Evolutionary conservation across 371 early-diverging fungal species (phyloP), one percentile per base, ranked within the genome.

Genomic region (Nosema bombycis): DNA sequence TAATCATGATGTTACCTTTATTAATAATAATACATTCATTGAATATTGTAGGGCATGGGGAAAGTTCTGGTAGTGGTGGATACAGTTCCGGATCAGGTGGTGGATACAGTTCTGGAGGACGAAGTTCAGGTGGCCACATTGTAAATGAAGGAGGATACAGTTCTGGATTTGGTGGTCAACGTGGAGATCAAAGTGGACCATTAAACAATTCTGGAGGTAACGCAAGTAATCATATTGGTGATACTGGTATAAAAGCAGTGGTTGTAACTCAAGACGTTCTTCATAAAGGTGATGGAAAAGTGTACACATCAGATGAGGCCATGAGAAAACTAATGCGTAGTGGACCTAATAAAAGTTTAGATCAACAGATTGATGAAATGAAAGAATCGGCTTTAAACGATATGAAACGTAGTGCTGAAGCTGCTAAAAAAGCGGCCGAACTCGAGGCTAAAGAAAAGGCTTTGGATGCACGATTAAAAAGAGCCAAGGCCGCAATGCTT

Each of bases 231-330:
- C n/a, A 32, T 36, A 1, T 36, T 21, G 65, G 65, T 34, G 23
- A 65, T 65, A 65, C 65, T 12, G 37, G 37, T 34, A 34, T 65
- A 36, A 65, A 65, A 65, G 65, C 65, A 10, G 37, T 65, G 65
- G 65, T 65, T 28, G 21, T 65, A 15, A 65, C 65, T 34, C 37
- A 65, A 65, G 65, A 65, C 36, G 65, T 65, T 4, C 28, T 65
- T 26, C 65, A 65, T 23, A 65, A 65, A 65, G 37, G 37, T 3
- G 65, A 65, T 36, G 65, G 65, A 36, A 65, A 65, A 36, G 33
- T 29, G 15, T 65, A 65, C 28, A 65, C 65, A 21, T 65, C 65
- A 1, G 23, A 26, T 26, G 15, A 14, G 23, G n/a, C 24, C 26
- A 14, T 65, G 12, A 14, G 37, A 26, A 36, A 65, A 24, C 37